Evolutionary conservation across 2,329 filamentous ascomycete genomes (phyloP), one percentile per base, ranked within the genome.

Genomic region (Aschersonia sp.): DNA sequence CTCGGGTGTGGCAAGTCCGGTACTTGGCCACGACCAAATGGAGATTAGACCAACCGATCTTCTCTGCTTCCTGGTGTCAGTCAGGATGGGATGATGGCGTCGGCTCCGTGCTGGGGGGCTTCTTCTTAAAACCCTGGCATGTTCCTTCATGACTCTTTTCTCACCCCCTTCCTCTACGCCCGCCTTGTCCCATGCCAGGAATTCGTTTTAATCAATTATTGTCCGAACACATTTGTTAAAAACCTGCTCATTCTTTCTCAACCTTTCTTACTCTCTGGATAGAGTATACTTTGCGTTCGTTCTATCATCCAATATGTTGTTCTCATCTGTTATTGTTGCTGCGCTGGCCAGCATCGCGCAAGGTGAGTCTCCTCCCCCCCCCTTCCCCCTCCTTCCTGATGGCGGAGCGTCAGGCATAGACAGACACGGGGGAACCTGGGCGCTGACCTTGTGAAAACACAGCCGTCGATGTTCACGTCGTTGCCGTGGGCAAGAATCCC

Each of bases 401-500:
- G 20, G 20, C 20, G 20, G 20, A 20, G 20, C 20, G 20, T 20
- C 20, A 20, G 20, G 20, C 20, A 20, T 20, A 20, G 20, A 38
- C 35, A 9, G 35, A 38, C 35, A 4, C 40, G 10, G 9, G 6
- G 9, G 40, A 42, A n/a, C 40, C 10, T 12, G 40, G n/a, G n/a
- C 6, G 10, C 3, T 10, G 6, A n/a, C 40, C 10, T 2, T n/a
- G n/a, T 9, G 3, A 5, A 4, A 42, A 42, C 12, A 5, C 43
- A 67, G 65, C 64, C 45, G 50, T 62, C 47, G 51, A 66, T 31
- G 73, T 80, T 40, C 80, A 85, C 56, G 76, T 82, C 50, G 77
- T 88, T 48, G 74, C 77, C 52, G 84, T 89, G 49, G 75, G 76
- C 52, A 63, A 66, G 54, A 68, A 62, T 51, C 66, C 58, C 30